Base-by-base conservation (phyloP, 768 basidiomycete genomes). In the Rhizopogon vinicolor region DNA sequence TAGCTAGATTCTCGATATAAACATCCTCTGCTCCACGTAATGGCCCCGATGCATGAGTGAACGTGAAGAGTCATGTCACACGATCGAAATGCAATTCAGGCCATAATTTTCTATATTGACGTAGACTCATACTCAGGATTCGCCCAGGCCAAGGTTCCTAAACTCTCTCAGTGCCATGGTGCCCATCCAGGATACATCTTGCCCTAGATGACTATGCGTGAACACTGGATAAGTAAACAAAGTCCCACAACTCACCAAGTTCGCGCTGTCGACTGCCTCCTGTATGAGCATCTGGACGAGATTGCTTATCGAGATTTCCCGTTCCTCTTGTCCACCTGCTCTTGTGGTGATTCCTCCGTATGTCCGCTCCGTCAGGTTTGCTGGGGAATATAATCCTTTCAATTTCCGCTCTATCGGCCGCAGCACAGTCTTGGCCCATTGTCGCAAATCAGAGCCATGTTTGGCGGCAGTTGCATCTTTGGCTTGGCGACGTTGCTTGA, bases 131-230 rank as follows among this genome's bases (percentile, higher is more conserved):
- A 10, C 8, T 13, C 35, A 5, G 25, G 9, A 33, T 33, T 35
- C 22, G 2, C 14, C 6, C 16, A 29, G 28, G 12, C 33, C 10
- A 29, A 50, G n/a, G 43, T 7, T 3, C 10, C 35, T 19, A 44
- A 9, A 28, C 7, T 18, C 6, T 18, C 22, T 68, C 54, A 93
- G 67, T 89, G 79, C 86, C 88, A 91, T n/a, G 89, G 73, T 28
- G 85, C 86, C 91, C 93, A 96, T 12, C 88, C 94, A 41, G 85
- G 81, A 72, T 96, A 97, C 95, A 97, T 97, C 66, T 81, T 85
- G 12, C 80, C 80, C 93, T 95, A 39, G 40, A 44, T n/a, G 29
- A 31, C 41, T 58, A 25, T 25, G 22, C 60, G 58, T 68, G 29
- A 62, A 45, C 25, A 25, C 33, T 41, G 29, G 7, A 35, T 41